Percentiles rank a stretch among this genome's conserved stretches.
Evolutionary conservation across 495 filamentous ascomycete genomes (phyloP).

Genomic region (Podospora pseudoanserina): DNA sequence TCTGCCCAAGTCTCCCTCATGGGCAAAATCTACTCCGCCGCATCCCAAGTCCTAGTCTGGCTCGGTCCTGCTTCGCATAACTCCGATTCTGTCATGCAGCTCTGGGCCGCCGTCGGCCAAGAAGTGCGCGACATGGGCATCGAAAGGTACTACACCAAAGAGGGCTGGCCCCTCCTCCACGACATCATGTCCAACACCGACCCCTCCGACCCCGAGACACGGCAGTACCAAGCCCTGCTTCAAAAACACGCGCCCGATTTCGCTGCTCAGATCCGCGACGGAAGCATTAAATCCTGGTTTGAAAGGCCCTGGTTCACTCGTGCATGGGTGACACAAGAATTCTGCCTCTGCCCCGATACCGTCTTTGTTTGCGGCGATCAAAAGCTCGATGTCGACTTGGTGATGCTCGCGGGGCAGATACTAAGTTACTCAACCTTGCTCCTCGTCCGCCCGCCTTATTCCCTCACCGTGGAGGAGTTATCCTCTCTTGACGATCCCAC

Average conservation of each 20-base stretch:
- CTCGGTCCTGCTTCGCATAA: slow-evolving; percentile 17
- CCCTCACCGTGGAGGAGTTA: background rate
- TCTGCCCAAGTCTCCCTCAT: slow-evolving; percentile 29
- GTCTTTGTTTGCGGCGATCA: slow-evolving; percentile 23
- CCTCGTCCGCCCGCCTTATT: background rate
- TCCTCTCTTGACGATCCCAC: background rate
- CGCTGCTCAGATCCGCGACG: slow-evolving; percentile 7
- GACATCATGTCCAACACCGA: background rate
- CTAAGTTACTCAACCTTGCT: too few relatives aligned
- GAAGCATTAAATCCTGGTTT: slow-evolving; percentile 13
- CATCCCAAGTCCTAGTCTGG: slow-evolving; percentile 27
- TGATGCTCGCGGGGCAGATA: slow-evolving; percentile 3
- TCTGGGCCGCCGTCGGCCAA: background rate
- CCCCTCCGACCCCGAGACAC: background rate
- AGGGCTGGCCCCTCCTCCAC: background rate
- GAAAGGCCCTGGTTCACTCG: slow-evolving; percentile 30
- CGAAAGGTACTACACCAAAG: background rate
- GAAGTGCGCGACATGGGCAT: background rate
- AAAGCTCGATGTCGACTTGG: slow-evolving; percentile 4
- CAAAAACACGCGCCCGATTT: background rate
- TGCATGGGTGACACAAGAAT: slow-evolving; percentile 34
- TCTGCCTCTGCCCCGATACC: slow-evolving; percentile 26
- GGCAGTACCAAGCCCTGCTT: background rate
- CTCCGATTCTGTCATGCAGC: slow-evolving; percentile 12
- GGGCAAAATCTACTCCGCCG: slow-evolving; percentile 26